phyloP scores from a whole-genome alignment of 2,329 filamentous ascomycete genomes.

The Chrysosporium keratinophilum region DNA sequence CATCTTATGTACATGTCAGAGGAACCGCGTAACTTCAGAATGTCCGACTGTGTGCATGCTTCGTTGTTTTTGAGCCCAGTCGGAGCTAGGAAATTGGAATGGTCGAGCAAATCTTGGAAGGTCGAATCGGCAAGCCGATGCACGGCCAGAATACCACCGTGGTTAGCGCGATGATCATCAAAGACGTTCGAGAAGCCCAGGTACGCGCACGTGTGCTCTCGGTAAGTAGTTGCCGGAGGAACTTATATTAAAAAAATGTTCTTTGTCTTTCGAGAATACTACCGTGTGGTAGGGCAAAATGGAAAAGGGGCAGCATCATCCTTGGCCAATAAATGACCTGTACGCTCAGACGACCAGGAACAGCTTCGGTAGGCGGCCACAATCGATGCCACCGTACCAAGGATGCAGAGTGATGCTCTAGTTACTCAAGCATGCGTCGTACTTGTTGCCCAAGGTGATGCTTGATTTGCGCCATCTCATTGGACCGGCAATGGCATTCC shows the following conservation, averaged over 20 bases:
- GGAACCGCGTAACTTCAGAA: too few relatives aligned
- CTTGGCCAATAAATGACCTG: background rate
- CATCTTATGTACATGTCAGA: too few relatives aligned
- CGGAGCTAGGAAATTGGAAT: too few relatives aligned
- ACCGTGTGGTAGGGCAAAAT: background rate
- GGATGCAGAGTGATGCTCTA: background rate
- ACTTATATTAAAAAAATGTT: background rate
- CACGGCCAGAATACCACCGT: background rate
- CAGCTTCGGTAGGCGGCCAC: background rate
- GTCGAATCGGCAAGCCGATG: conserved; percentile 2
- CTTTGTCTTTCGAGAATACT: background rate
- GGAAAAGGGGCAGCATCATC: background rate
- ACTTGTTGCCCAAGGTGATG: background rate
- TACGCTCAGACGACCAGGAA: background rate
- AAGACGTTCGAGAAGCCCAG: background rate
- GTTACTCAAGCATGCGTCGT: background rate
- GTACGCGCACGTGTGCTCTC: conserved; percentile 1
- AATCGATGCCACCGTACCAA: background rate
- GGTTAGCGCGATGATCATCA: background rate
- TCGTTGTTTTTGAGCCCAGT: too few relatives aligned
- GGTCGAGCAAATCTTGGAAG: background rate
- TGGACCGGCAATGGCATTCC: background rate
- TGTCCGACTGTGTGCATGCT: too few relatives aligned
- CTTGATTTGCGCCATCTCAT: background rate
- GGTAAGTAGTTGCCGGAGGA: background rate